Evolutionary conservation across 1,284 basidiomycete species (phyloP).

Genomic region (Cutaneotrichosporon cyanovorans): DNA sequence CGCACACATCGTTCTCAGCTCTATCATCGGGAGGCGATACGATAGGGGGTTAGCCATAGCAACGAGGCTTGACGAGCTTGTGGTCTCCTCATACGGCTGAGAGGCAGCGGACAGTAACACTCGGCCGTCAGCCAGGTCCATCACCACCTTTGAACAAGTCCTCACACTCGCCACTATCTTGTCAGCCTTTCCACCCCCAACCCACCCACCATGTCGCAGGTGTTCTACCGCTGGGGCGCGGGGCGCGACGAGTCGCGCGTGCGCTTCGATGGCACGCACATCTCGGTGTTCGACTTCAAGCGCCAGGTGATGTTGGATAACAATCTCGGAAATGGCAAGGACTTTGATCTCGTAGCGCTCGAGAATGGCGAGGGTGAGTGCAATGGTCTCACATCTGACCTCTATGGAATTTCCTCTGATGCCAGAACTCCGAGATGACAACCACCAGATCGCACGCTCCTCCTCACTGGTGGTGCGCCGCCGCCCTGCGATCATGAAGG

Average conservation of each 20-base stretch:
- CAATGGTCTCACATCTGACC: too few relatives aligned
- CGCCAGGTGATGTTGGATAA: slow-evolving; percentile 95
- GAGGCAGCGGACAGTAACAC: too few relatives aligned
- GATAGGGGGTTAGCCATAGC: too few relatives aligned
- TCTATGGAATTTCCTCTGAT: too few relatives aligned
- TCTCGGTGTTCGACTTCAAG: slow-evolving; percentile 98
- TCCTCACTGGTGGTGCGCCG: slow-evolving; percentile 90
- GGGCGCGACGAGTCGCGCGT: slow-evolving; percentile 89
- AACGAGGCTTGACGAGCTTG: too few relatives aligned
- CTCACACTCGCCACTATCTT: too few relatives aligned
- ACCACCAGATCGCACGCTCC: slow-evolving; percentile 82
- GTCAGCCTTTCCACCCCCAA: too few relatives aligned
- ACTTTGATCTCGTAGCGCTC: slow-evolving; percentile 88
- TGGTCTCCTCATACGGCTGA: too few relatives aligned
- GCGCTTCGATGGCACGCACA: slow-evolving; percentile 95
- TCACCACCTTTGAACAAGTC: too few relatives aligned
- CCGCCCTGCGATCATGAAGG: slow-evolving; percentile 65
- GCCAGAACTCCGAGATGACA: slow-evolving; percentile 86
- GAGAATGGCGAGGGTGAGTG: slow-evolving; percentile 71
- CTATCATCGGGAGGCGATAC: too few relatives aligned
- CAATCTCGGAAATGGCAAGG: slow-evolving; percentile 86
- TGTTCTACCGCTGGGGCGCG: slow-evolving; percentile 98
- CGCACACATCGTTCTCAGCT: too few relatives aligned
- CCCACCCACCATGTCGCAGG: slow-evolving; percentile 65
- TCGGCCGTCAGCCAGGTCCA: too few relatives aligned